Base-by-base conservation (phyloP, 169 alveolate species). In the Cryptosporidium felis region DNA sequence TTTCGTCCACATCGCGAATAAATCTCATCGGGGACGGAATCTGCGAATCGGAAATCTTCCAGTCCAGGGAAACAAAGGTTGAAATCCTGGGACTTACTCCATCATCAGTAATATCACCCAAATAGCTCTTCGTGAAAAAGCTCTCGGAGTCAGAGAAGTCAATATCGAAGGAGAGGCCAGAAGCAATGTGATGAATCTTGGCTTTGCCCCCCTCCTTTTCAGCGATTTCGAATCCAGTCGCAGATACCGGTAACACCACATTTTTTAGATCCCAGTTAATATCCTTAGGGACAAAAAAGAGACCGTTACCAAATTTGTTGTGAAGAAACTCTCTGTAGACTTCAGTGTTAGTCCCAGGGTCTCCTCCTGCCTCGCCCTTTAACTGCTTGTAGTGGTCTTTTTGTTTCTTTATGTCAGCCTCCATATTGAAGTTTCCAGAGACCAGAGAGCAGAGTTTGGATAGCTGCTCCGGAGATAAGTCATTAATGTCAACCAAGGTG, bases 321-420 rank as follows among this genome's bases (percentile, higher is more conserved):
- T 32, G 30, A 5, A 45, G 3, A 4, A 46, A 65, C n/a, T 45
- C 62, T 46, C 60, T 65, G 32, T 42, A 45, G 12, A 49, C 81
- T 26, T 28, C 63, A 14, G 62, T 5, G 30, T 46, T 62, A 23
- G 80, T 62, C 18, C 81, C 81, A 3, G 16, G 16, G 32, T 65
- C 81, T 23, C 61, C 46, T 45, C 81, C 81, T n/a, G 45, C 63
- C 36, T 65, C 81, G 30, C 63, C 81, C 1, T 46, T 44, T 5
- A 61, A 26, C 18, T 65, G 81, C 18, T 38, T 46, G 0, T 28
- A 65, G 53, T 65, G 49, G 12, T 49, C 49, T 8, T 8, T 18
- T n/a, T 65, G 58, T 14, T 16, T 62, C 21, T 65, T 46, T 46
- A 9, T 28, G 32, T 65, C 61, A 14, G 81, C 62, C n/a, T 65